Conservation (phyloP, 73 alveolate genomes). For the Diophrys appendiculata region DNA sequence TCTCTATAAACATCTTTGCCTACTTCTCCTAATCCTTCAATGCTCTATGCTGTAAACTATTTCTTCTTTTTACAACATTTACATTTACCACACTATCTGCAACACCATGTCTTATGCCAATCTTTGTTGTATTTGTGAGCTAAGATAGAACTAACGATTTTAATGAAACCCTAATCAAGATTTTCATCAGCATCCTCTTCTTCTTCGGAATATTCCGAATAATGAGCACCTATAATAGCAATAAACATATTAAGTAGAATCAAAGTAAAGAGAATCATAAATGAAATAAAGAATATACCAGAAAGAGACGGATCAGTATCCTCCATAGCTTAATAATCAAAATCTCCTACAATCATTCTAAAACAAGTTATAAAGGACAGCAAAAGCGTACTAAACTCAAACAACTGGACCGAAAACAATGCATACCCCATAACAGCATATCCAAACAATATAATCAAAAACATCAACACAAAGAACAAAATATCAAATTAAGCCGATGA, state of each 20-base stretch:
- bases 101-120: background rate
- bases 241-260: constrained; percentile 66
- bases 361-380: constrained; percentile 47
- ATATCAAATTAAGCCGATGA: constrained; percentile 51
- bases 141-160: background rate
- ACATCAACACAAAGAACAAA: constrained; percentile 55
- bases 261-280: constrained; percentile 51
- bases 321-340: constrained; percentile 43
- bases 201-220: constrained; percentile 23
- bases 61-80: background rate
- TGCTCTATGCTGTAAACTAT: background rate
- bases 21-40: background rate
- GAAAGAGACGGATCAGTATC: constrained; percentile 35
- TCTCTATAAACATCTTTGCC: background rate
- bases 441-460: constrained; percentile 50
- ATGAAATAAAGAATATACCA: constrained; percentile 42
- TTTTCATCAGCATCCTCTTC: constrained; percentile 4
- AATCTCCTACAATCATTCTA: constrained; percentile 63
- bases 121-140: background rate
- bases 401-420: constrained; percentile 45
- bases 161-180: background rate
- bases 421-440: constrained; percentile 56
- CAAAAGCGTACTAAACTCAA: constrained; percentile 25
- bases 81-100: too few species aligned
- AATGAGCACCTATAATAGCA: constrained; percentile 64